Evolutionary conservation across 371 early-diverging fungal genomes (phyloP), one percentile per base, ranked within the genome.

Genomic region (Lichtheimia hyalospora): DNA sequence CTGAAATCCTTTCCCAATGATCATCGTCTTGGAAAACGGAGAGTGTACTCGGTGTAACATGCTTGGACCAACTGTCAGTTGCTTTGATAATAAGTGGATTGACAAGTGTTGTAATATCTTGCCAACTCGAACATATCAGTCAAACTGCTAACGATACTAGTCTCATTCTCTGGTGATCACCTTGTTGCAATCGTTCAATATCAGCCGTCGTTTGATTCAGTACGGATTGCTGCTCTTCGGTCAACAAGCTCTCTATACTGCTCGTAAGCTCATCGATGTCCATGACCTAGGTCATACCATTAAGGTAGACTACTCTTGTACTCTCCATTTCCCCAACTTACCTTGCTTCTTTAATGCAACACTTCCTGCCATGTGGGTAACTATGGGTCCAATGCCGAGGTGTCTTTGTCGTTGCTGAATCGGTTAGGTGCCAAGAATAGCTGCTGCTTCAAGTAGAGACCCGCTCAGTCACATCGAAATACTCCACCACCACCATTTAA

Each of bases 181-280:
- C 74, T 62, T 71, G 58, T 53, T 74, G 70, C 10, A 79, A 50
- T 5, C 67, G 64, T 42, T 79, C 79, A 41, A 79, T 79, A 57
- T 74, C 70, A 4, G 60, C 65, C 23, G 58, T 68, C 60, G 73
- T 79, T 52, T 64, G 66, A 51, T 65, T 63, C 28, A 79, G 55
- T 41, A 67, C 63, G 27, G 57, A 53, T 53, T 79, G 79, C 23
- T 79, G 79, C 49, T 79, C 76, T 59, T 76, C 79, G 13, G 70
- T 68, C 41, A 79, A 70, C 49, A 63, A 64, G 28, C 73, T 75
- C 40, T 39, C 13, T 16, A 49, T 3, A 13, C 23, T 27, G 5
- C 51, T 3, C 25, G 6, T 25, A 5, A 27, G n/a, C 16, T 51
- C 23, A 51, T 34, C 34, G 34, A 34, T 34, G 34, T 34, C 34